Evolutionary conservation across 352 stramenopile species (phyloP).

Genomic region (Phytophthora sojae): DNA sequence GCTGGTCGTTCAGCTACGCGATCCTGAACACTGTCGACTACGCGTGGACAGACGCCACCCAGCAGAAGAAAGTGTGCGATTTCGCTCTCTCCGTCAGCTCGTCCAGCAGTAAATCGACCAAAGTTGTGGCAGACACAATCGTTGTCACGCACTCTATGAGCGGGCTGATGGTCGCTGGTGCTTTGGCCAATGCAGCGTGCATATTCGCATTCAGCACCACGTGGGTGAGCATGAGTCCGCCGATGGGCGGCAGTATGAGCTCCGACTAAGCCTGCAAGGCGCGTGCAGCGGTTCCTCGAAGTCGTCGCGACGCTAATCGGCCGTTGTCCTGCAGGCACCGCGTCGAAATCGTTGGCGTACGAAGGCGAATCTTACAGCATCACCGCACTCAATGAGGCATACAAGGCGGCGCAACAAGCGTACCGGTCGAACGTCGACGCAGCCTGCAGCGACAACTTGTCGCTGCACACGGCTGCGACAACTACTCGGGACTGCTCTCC

Average conservation of each 20-base stretch:
- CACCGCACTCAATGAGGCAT: conserved; percentile 20
- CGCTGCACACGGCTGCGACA: too few relatives aligned
- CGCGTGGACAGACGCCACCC: conserved; percentile 26
- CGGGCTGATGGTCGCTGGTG: conserved; percentile 34
- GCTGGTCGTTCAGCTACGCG: conserved; percentile 32
- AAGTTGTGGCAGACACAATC: conserved; percentile 35
- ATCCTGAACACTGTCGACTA: conserved; percentile 34
- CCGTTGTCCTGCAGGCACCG: conserved; percentile 29
- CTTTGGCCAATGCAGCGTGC: conserved; percentile 42
- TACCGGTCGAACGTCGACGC: conserved; percentile 36
- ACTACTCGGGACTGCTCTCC: conserved; percentile 41
- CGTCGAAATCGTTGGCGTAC: conserved; percentile 27
- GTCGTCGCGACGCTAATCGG: conserved; percentile 35
- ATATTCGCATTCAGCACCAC: conserved; percentile 29
- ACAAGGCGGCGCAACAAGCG: conserved; percentile 22
- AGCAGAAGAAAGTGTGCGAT: conserved; percentile 39
- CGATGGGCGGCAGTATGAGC: conserved; percentile 44
- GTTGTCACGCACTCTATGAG: conserved; percentile 47
- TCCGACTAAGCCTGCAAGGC: conserved; percentile 38
- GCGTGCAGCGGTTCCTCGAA: conserved; percentile 33
- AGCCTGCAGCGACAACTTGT: conserved; percentile 41
- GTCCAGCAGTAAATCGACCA: conserved; percentile 12
- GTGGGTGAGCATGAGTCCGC: conserved; percentile 43
- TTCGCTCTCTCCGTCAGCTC: conserved; percentile 24
- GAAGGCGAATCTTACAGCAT: conserved; percentile 24